Evolutionary conservation across 768 basidiomycete genomes (phyloP).

Genomic region (Pulveroboletus sp.): DNA sequence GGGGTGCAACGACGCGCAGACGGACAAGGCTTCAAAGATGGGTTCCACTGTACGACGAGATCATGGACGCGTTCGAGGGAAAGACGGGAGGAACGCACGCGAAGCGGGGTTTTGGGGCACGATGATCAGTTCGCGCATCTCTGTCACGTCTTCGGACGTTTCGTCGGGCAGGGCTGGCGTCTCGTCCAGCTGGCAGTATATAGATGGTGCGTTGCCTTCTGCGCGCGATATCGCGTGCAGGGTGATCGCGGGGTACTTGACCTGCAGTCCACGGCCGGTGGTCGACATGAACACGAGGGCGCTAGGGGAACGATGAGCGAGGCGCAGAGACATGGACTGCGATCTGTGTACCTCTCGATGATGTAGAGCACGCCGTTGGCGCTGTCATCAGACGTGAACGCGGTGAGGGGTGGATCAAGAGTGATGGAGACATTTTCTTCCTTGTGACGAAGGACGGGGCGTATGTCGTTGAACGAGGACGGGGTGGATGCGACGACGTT

Average conservation of each 20-base stretch:
- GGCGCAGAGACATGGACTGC: constrained; percentile 2
- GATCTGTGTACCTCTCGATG: constrained; percentile 67
- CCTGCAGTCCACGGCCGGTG: constrained; percentile 70
- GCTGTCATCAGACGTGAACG: constrained; percentile 49
- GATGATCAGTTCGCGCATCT: constrained; percentile 81
- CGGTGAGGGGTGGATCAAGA: constrained; percentile 66
- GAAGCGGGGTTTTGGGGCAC: constrained; percentile 54
- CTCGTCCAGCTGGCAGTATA: constrained; percentile 95
- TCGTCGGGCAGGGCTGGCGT: constrained; percentile 36
- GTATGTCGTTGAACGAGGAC: constrained; percentile 77
- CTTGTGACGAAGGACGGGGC: constrained; percentile 71
- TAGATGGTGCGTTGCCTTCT: constrained; percentile 51
- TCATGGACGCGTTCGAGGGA: constrained; percentile 1
- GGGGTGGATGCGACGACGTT: constrained; percentile 76
- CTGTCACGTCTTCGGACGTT: constrained; percentile 35
- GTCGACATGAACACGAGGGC: constrained; percentile 73
- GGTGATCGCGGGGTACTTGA: constrained; percentile 86
- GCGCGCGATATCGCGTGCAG: constrained; percentile 88
- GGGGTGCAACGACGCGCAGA: constrained; percentile 83
- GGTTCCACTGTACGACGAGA: constrained; percentile 54
- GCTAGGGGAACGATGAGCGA: constrained; percentile 35
- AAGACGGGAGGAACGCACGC: constrained; percentile 44
- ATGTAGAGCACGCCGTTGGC: constrained; percentile 73
- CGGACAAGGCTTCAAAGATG: constrained; percentile 84
- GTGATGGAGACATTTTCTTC: constrained; percentile 66